Evolutionary conservation across 805 yeast species (phyloP), one percentile per base, ranked within the genome.

Genomic region (Candida pseudoglaebosa): DNA sequence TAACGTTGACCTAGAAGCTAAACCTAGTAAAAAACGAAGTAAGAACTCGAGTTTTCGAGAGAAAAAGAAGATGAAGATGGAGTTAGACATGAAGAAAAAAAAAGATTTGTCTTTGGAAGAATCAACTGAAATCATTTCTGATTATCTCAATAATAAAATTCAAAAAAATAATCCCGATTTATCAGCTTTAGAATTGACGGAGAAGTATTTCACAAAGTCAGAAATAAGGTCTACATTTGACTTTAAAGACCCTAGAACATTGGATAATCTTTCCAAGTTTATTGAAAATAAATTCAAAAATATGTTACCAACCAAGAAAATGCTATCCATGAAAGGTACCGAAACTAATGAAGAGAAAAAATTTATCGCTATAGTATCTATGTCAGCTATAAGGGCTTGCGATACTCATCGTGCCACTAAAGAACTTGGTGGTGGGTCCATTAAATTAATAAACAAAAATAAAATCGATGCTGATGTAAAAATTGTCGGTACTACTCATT

Each of bases 381-480:
- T 84, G 69, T 86, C 95, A 0, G 93, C 95, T 8, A 66, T 88
- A 17, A 73, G 97, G 48, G 93, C 88, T 2, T 91, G 96, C 52
- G 96, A 90, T 51, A 72, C 88, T 2, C 82, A 76, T 53, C 74
- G 95, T 47, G 78, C 84, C 1, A 59, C 75, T 38, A 70, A 61
- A 55, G 71, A 50, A 39, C 42, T 67, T n/a, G 50, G 66, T 28
- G 72, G 77, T 8, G 75, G 80, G 0, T 75, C 88, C 3, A 49
- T 85, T 34, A 87, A 86, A 56, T 56, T 87, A 34, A 86, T 87
- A 52, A 76, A 82, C 45, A 87, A 87, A 61, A 86, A 84, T 56
- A 80, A 82, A 47, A 54, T 84, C 33, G 71, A 75, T 22, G 82
- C 80, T 31, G 95, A 87, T 52, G 51, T 76, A 38, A 65, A 67